Evolutionary conservation across 768 basidiomycete genomes (phyloP).

Genomic region (Auricularia sp.): DNA sequence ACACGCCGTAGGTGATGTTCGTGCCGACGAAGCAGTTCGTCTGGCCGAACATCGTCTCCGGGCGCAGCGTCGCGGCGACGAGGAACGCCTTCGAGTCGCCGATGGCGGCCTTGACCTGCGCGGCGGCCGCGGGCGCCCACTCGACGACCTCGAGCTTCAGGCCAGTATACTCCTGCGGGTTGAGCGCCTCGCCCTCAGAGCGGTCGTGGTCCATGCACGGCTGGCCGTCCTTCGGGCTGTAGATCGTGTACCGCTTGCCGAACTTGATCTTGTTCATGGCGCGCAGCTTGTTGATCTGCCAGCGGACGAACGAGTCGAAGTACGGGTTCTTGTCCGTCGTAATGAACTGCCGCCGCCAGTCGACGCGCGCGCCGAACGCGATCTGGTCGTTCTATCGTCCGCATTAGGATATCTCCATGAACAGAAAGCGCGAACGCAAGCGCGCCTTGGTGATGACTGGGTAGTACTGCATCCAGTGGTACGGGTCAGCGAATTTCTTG

Average conservation of each 20-base stretch:
- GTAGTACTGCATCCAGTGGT: slow-evolving; percentile 88
- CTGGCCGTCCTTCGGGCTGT: slow-evolving; percentile 96
- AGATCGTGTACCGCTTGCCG: slow-evolving; percentile 96
- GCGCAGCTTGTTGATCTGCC: slow-evolving; percentile 94
- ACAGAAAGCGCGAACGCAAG: too few relatives aligned
- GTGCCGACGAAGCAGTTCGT: slow-evolving; percentile 96
- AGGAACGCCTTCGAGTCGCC: slow-evolving; percentile 77
- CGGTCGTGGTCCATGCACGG: slow-evolving; percentile 99
- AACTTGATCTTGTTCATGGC: slow-evolving; percentile 90
- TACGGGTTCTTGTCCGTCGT: slow-evolving; percentile 96
- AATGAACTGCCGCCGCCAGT: slow-evolving; percentile 92
- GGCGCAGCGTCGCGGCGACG: slow-evolving; percentile 92
- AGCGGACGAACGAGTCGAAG: slow-evolving; percentile 93
- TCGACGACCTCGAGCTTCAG: slow-evolving; percentile 89
- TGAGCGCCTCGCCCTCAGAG: slow-evolving; percentile 85
- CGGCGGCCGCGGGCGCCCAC: slow-evolving; percentile 66
- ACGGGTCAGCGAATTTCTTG: slow-evolving; percentile 94
- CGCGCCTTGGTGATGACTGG: slow-evolving; percentile 68
- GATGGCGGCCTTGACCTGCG: slow-evolving; percentile 53
- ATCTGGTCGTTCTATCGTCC: slow-evolving; percentile 54
- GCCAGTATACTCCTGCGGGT: slow-evolving; percentile 91
- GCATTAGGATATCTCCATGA: too few relatives aligned
- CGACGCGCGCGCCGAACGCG: slow-evolving; percentile 86
- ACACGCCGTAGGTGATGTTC: slow-evolving; percentile 84
- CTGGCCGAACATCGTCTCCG: slow-evolving; percentile 99